Conservation (phyloP, 768 basidiomycete species). For the Auricularia cornea region DNA sequence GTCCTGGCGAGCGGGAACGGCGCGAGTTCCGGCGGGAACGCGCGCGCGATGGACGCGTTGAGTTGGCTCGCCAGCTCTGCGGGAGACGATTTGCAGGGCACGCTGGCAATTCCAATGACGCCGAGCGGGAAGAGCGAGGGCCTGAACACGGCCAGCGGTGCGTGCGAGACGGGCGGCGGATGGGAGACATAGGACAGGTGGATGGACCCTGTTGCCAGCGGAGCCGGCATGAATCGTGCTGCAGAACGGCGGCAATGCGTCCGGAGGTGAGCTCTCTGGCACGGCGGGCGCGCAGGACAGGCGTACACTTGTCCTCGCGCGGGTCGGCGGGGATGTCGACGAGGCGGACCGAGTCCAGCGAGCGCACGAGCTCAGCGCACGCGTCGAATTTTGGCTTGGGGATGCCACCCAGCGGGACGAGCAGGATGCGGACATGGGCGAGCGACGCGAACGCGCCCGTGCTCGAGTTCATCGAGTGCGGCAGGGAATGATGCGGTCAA, state of each 20-base stretch:
- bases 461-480: neutral
- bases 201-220: constrained; percentile 66
- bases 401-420: constrained; percentile 80
- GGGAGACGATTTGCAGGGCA: constrained; percentile 49
- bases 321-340: constrained; percentile 76
- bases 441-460: constrained; percentile 58
- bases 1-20: constrained; percentile 72
- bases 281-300: constrained; percentile 2
- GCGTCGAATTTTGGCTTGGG: constrained; percentile 58
- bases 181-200: constrained; percentile 74
- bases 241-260: constrained; percentile 7
- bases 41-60: constrained; percentile 49
- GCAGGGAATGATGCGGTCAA: neutral
- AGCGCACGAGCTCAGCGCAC: constrained; percentile 65
- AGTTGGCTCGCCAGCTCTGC: constrained; percentile 54
- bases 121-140: constrained; percentile 79
- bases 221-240: constrained; percentile 80
- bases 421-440: constrained; percentile 75
- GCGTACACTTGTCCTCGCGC: constrained; percentile 66
- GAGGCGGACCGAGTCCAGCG: constrained; percentile 64
- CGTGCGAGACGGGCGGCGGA: constrained; percentile 61
- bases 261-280: neutral
- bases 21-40: constrained; percentile 51
- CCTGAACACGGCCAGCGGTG: constrained; percentile 61
- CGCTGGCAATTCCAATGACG: constrained; percentile 75